Base-by-base conservation (phyloP, 345 rosid species). In the Turritis glabra region DNA sequence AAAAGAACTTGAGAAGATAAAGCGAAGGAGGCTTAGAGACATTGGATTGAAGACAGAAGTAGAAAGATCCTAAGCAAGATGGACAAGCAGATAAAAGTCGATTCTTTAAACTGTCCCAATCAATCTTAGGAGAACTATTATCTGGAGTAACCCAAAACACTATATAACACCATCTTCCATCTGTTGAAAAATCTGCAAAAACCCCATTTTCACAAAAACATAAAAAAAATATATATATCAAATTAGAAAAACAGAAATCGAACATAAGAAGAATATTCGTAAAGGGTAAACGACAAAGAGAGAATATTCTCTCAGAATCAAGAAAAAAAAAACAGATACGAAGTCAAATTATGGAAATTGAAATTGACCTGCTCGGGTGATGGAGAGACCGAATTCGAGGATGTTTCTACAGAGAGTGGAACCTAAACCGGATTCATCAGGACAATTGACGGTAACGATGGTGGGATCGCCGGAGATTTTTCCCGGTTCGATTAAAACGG, bases 371-470 rank as follows among this genome's bases (percentile, higher is more conserved):
- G 89, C 94, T 60, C 86, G 77, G 40, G 82, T 80, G 5, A 91
- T 85, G 64, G 71, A 80, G 48, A 91, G 85, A 59, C 94, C 97
- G 18, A 91, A 87, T 73, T 85, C 90, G 62, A 91, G 92, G 63
- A 89, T 73, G 56, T 82, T 91, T 5, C 92, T 69, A 76, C 89
- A 87, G 55, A 91, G 82, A 71, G 88, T 90, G 43, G 90, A 91
- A 66, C 94, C 97, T 3, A 91, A 89, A 65, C 94, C 97, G 3
- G 88, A 80, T 71, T 91, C 84, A 73, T 91, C 94, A 1, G 97
- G 94, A 46, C 97, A 91, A 74, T 87, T 91, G 26, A 91, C 85
- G 71, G 94, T 87, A 66, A 89, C 80, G 47, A 87, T 74, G 47
- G 72, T 77, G 37, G 90, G 86, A 35, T 84, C 87, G 47, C 71